phyloP scores from a whole-genome alignment of 805 yeast species.

The Lachancea meyersii region DNA sequence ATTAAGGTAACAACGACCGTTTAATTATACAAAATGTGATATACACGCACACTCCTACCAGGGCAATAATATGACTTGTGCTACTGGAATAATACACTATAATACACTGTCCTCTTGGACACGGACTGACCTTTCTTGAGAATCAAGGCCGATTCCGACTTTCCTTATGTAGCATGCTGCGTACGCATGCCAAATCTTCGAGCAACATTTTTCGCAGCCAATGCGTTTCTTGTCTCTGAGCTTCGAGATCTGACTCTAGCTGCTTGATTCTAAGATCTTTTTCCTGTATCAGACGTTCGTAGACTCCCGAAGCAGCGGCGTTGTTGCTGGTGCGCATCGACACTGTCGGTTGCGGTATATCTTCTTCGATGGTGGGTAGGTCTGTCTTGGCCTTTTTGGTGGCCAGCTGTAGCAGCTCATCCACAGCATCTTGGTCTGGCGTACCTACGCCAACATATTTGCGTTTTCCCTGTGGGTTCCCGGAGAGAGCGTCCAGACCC shows the following conservation, averaged over 20 bases:
- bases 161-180: conserved; percentile 27
- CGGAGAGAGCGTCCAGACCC: neutral
- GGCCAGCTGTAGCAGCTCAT: conserved; percentile 28
- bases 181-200: conserved; percentile 33
- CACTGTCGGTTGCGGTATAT: conserved; percentile 2
- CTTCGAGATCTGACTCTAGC: conserved; percentile 29
- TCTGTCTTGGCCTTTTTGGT: conserved; percentile 7
- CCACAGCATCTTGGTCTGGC: conserved; percentile 27
- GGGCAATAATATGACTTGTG: neutral
- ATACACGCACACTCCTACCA: neutral
- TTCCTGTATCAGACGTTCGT: conserved; percentile 25
- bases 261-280: conserved; percentile 29
- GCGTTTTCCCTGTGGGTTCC: conserved; percentile 5
- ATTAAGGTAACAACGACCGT: no score
- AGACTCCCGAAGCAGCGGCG: conserved; percentile 7
- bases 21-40: neutral
- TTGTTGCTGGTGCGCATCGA: neutral
- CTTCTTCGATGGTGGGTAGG: conserved; percentile 10
- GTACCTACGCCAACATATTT: conserved; percentile 18
- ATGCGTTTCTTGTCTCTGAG: conserved; percentile 31
- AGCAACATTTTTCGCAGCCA: conserved; percentile 34
- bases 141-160: neutral
- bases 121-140: neutral
- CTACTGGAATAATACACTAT: neutral
- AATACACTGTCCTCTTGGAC: conserved; percentile 3